These are phyloP conservation scores for Kazachstania martiniae DNA, from an alignment of 805 yeast species.

Conservation along the genomic window DNA sequence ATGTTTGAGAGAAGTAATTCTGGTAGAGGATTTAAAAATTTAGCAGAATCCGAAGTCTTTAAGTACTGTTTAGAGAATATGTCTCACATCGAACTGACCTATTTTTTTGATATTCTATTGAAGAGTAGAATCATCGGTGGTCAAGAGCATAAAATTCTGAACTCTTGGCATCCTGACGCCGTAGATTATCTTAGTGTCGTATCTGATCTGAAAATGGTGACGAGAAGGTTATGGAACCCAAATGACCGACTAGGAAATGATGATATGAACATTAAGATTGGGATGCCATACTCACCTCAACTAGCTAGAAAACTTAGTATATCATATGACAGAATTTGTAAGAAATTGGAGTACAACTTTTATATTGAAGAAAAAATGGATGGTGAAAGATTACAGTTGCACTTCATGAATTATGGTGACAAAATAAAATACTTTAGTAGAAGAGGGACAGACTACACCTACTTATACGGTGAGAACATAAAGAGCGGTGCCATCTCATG, in stretches of 20 bases:
- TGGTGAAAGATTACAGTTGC: conserved; percentile 82
- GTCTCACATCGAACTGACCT: conserved; percentile 53
- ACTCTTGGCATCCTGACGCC: conserved; percentile 74
- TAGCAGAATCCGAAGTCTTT: conserved; percentile 30
- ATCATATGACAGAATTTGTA: conserved; percentile 41
- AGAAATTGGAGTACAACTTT: conserved; percentile 38
- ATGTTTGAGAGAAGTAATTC: conserved; percentile 20
- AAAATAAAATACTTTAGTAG: conserved; percentile 38
- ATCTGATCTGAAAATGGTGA: conserved; percentile 48
- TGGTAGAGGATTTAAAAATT: conserved; percentile 11
- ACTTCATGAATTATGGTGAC: conserved; percentile 40
- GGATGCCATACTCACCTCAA: conserved; percentile 59
- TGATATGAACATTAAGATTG: conserved; percentile 29
- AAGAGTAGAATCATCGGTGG: conserved; percentile 50
- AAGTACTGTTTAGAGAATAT: conserved; percentile 40
- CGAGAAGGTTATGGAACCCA: conserved; percentile 47
- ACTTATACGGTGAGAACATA: conserved; percentile 49
- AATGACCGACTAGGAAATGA: conserved; percentile 30
- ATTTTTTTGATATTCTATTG: conserved; percentile 57
- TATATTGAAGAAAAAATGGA: conserved; percentile 85
- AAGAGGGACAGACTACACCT: conserved; percentile 62
- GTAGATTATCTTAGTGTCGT: conserved; percentile 52
- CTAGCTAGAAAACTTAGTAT: conserved; percentile 46
- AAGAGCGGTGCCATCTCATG: conserved; percentile 45
- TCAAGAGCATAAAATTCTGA: conserved; percentile 47